Evolutionary conservation across 179 eudicot genomes (phyloP), one percentile per base, ranked within the genome.

Genomic region (Beta lomatogona): DNA sequence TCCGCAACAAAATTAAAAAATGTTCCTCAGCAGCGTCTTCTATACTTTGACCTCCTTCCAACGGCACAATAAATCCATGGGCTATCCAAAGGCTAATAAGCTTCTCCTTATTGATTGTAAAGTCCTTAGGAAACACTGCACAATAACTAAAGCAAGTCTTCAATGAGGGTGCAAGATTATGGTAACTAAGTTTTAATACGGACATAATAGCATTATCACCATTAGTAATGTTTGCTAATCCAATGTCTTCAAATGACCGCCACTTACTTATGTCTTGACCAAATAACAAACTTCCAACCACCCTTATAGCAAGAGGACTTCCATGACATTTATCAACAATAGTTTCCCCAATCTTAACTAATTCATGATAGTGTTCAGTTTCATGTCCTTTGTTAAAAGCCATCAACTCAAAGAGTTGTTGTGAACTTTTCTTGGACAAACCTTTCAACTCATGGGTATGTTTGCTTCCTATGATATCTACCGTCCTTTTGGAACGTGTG

Each of bases 71-170:
- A 4, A 31, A 67, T 0, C 45, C 71, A 31, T 67, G 71, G 5
- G 71, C 71, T 9, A 67, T 67, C 71, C 71, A 67, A 67, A 67
- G 50, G n/a, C n/a, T 36, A 31, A 67, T 31, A 46, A 67, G 16
- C 2, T 11, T 16, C 50, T 36, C 4, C 45, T 14, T 67, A 16
- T 4, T 6, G 14, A 67, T 1, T 31, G 15, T 1, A 67, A 1
- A 14, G 11, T 36, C 46, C 19, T 67, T 67, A 10, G 46, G 46
- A 14, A 67, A 67, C 1, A 36, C 7, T 0, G 46, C 71, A 14
- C 71, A 31, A 67, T 67, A 67, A 3, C 71, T 67, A 67, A 67
- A 66, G 3, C 71, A 66, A 66, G 1, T 66, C n/a, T 66, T 66
- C 10, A 66, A 66, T 3, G 71, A 66, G 16, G 71, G 46, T 36